Conservation (phyloP, 805 yeast genomes). For the Monosporozyma solicola region DNA sequence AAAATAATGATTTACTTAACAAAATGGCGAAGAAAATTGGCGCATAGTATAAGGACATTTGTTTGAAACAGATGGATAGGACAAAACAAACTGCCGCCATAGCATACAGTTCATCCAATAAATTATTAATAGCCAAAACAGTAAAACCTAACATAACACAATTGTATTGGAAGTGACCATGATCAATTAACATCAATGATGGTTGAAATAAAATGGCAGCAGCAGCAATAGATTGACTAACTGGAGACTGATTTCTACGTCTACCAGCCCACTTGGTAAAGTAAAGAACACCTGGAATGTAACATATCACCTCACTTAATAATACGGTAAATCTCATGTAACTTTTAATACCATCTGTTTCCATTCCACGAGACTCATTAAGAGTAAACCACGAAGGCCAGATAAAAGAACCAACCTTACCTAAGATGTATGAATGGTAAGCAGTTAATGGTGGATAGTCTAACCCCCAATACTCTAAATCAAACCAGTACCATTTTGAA, state of each 20-base stretch:
- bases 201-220: slow-evolving; percentile 84
- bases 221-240: slow-evolving; percentile 68
- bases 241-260: slow-evolving; percentile 46
- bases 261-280: slow-evolving; percentile 66
- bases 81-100: slow-evolving; percentile 73
- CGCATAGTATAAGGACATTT: slow-evolving; percentile 90
- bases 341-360: slow-evolving; percentile 51
- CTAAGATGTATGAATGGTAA: slow-evolving; percentile 76
- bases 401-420: slow-evolving; percentile 57
- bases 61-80: slow-evolving; percentile 74
- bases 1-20: slow-evolving; percentile 41
- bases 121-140: slow-evolving; percentile 54
- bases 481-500: slow-evolving; percentile 78
- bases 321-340: slow-evolving; percentile 80
- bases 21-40: slow-evolving; percentile 81
- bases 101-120: slow-evolving; percentile 54
- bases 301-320: slow-evolving; percentile 61
- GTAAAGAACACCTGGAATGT: slow-evolving; percentile 71
- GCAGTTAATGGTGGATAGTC: slow-evolving; percentile 98
- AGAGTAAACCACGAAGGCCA: slow-evolving; percentile 70
- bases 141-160: slow-evolving; percentile 89
- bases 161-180: slow-evolving; percentile 95
- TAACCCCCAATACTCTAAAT: slow-evolving; percentile 88
- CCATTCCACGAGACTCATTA: slow-evolving; percentile 67
- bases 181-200: slow-evolving; percentile 73